phyloP scores from a whole-genome alignment of 805 yeast genomes.

The Myxozyma kluyveri region DNA sequence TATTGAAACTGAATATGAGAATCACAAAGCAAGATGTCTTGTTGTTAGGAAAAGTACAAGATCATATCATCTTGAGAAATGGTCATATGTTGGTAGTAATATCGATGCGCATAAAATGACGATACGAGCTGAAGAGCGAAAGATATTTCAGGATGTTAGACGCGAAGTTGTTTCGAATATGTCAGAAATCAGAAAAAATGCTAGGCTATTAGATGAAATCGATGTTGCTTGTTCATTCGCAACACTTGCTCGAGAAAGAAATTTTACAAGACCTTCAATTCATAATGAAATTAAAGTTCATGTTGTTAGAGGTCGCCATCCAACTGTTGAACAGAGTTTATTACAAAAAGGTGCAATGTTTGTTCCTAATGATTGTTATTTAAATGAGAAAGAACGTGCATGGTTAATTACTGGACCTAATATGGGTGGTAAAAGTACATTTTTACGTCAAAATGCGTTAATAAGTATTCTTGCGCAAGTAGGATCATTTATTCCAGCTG shows the following conservation, averaged over 20 bases:
- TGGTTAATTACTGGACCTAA: constrained; percentile 34
- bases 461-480: constrained; percentile 68
- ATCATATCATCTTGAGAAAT: constrained; percentile 33
- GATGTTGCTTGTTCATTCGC: constrained; percentile 78
- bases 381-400: constrained; percentile 16
- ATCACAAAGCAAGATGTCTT: constrained; percentile 13
- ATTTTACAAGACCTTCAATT: constrained; percentile 64
- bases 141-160: constrained; percentile 14
- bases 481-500: constrained; percentile 72
- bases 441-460: constrained; percentile 68
- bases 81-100: constrained; percentile 52
- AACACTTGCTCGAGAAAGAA: constrained; percentile 61
- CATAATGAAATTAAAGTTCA: constrained; percentile 39
- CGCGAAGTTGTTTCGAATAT: constrained; percentile 5
- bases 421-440: constrained; percentile 83
- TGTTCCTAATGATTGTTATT: constrained; percentile 46
- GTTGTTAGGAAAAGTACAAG: constrained; percentile 15
- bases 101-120: constrained; percentile 47
- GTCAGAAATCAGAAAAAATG: constrained; percentile 45
- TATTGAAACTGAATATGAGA: constrained; percentile 13
- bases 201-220: constrained; percentile 57
- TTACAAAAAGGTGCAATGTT: constrained; percentile 49
- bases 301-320: constrained; percentile 70
- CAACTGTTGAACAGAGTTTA: constrained; percentile 79
- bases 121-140: constrained; percentile 47